These are phyloP conservation scores for Murraya koenigii DNA, from an alignment of 345 rosid genomes.

Conservation along the genomic window DNA sequence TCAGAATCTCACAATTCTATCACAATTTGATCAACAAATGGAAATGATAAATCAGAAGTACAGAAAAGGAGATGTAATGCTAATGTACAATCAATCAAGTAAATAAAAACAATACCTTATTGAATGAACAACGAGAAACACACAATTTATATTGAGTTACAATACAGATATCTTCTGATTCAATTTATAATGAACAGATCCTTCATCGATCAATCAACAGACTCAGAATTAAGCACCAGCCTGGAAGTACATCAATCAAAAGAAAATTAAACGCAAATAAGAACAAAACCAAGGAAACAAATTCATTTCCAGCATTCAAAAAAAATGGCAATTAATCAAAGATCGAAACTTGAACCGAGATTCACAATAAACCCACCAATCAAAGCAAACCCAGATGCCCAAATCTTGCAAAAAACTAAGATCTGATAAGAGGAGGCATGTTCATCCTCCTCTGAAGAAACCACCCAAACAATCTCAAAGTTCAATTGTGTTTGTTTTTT, in stretches of 20 bases:
- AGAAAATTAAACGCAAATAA: conserved; percentile 7
- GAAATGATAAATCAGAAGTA: conserved; percentile 17
- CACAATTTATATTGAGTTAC: conserved; percentile 29
- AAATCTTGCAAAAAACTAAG: conserved; percentile 64
- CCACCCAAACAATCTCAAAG: conserved; percentile 22
- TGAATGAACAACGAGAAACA: conserved; percentile 21
- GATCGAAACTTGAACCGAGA: conserved; percentile 51
- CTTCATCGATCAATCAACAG: conserved; percentile 37
- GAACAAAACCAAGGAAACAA: conserved; percentile 15
- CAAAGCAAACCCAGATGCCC: conserved; percentile 59
- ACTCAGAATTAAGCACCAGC: conserved; percentile 30
- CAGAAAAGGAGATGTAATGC: conserved; percentile 18
- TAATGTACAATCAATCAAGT: conserved; percentile 18
- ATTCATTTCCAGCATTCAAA: conserved; percentile 21
- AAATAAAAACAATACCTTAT: conserved; percentile 39
- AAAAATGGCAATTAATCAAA: conserved; percentile 20
- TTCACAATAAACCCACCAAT: conserved; percentile 60
- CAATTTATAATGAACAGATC: conserved; percentile 58
- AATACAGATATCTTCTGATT: conserved; percentile 31
- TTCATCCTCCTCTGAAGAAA: conserved; percentile 51
- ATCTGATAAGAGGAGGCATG: conserved; percentile 79
- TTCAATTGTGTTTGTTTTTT: conserved; percentile 22
- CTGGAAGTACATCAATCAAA: conserved; percentile 20
- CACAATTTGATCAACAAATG: background rate
- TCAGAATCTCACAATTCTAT: conserved; percentile 12